A percentile compares a stretch with the other conserved stretches of the same genome.
Evolutionary conservation across 23 red algal genomes (phyloP).

Genomic region (Gracilaria gracilis): DNA sequence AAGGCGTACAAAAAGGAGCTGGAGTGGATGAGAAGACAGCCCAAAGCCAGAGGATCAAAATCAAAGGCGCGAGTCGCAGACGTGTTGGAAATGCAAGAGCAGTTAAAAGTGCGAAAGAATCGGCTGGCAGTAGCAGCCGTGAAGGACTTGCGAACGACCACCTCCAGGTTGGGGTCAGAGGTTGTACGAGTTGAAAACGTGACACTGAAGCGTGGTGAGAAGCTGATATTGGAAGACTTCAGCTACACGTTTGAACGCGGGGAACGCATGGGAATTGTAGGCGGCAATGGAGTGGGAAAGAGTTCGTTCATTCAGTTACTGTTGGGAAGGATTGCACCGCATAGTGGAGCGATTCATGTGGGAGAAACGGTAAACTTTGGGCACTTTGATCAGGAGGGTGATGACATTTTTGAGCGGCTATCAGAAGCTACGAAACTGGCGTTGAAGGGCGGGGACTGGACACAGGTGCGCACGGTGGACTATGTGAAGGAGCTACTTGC

Average conservation of each 20-base stretch:
- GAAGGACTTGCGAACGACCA: conserved; percentile 37
- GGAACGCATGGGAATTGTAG: conserved; percentile 87
- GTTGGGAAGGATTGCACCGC: conserved; percentile 43
- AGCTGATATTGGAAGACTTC: conserved; percentile 59
- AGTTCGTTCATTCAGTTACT: conserved; percentile 61
- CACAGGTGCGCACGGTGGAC: conserved; percentile 69
- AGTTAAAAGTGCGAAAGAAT: conserved; percentile 34
- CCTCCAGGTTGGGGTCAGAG: conserved; percentile 56
- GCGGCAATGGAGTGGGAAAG: conserved; percentile 92
- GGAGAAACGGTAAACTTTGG: conserved; percentile 86
- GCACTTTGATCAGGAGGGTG: conserved; percentile 82
- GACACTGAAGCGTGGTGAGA: conserved; percentile 43
- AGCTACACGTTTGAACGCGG: conserved; percentile 82
- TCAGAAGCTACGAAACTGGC: conserved; percentile 16
- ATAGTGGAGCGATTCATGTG: conserved; percentile 63
- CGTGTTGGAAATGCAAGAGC: conserved; percentile 61
- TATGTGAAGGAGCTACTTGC: conserved; percentile 67
- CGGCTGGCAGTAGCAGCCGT: conserved; percentile 15
- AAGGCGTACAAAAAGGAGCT: conserved; percentile 74
- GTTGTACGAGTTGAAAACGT: conserved; percentile 61
- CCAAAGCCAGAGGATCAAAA: conserved; percentile 82
- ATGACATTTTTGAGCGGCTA: conserved; percentile 44
- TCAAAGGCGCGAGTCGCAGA: conserved; percentile 71
- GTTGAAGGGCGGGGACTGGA: not conserved
- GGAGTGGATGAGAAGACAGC: conserved; percentile 86